These are phyloP conservation scores for Pedinophyceae sp. DNA, from an alignment of 139 green algal genomes.

Conservation along the genomic window DNA sequence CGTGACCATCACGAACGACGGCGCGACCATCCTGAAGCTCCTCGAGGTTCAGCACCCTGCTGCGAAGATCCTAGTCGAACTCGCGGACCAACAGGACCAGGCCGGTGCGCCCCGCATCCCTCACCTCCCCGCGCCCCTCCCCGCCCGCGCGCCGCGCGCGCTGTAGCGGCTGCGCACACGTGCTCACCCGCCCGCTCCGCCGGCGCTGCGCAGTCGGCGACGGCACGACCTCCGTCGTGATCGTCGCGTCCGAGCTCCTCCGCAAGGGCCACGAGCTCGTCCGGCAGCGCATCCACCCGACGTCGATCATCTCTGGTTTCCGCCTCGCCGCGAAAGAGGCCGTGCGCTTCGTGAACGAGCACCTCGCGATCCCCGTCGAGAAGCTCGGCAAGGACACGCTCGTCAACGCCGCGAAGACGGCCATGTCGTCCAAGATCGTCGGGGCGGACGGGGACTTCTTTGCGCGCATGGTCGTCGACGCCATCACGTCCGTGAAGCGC, in stretches of 20 bases:
- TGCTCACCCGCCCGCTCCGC: no score
- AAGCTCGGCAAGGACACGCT: slow-evolving; percentile 67
- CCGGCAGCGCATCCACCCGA: slow-evolving; percentile 89
- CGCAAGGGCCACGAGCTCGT: slow-evolving; percentile 90
- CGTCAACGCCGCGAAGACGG: slow-evolving; percentile 71
- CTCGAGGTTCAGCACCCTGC: slow-evolving; percentile 97
- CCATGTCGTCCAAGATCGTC: slow-evolving; percentile 90
- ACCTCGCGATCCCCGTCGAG: slow-evolving; percentile 57
- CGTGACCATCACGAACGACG: slow-evolving; percentile 99
- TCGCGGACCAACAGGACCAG: slow-evolving; percentile 93
- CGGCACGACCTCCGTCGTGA: slow-evolving; percentile 95
- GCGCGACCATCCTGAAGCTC: slow-evolving; percentile 94
- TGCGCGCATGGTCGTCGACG: slow-evolving; percentile 69
- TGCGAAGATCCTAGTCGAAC: slow-evolving; percentile 98
- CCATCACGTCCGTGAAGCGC: slow-evolving; percentile 40
- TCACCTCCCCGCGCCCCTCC: no score
- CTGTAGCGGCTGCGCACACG: no score
- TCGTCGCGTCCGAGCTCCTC: slow-evolving; percentile 90
- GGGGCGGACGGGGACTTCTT: slow-evolving; percentile 78
- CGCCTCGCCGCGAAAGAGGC: slow-evolving; percentile 68
- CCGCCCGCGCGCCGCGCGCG: no score
- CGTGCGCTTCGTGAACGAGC: slow-evolving; percentile 79
- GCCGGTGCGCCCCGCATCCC: no score
- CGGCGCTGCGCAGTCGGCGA: no score
- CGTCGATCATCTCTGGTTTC: slow-evolving; percentile 92